Evolutionary conservation across 139 green algal species (phyloP).

Genomic region (Limnomonas spitsbergensis): DNA sequence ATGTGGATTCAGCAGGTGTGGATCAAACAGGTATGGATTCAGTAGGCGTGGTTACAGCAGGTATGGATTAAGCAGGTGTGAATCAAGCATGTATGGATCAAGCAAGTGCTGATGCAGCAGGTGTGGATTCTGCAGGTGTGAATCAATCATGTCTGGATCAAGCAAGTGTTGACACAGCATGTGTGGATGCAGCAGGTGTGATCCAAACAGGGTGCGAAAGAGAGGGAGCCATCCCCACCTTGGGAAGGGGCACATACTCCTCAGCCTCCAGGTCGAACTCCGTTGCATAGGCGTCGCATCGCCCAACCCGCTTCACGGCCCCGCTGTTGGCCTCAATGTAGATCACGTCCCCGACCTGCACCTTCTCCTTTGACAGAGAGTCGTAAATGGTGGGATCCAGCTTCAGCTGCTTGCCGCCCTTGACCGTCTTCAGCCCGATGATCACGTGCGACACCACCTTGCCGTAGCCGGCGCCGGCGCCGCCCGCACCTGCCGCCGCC

Average conservation of each 20-base stretch:
- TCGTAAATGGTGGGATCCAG: slow-evolving; percentile 98
- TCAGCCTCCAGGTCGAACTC: slow-evolving; percentile 99
- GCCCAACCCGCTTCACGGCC: slow-evolving; percentile 92
- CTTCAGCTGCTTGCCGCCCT: slow-evolving; percentile 96
- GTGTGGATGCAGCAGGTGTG: no score
- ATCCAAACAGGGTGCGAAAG: no score
- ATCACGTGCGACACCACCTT: slow-evolving; percentile 78
- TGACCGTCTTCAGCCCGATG: slow-evolving; percentile 92
- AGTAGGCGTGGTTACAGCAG: no score
- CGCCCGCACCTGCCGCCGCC: slow-evolving; percentile 18
- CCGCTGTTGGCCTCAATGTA: slow-evolving; percentile 98
- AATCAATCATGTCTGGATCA: no score
- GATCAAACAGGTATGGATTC: no score
- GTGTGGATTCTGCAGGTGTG: no score
- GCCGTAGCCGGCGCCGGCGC: slow-evolving; percentile 28
- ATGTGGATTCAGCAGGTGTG: background rate
- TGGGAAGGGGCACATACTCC: slow-evolving; percentile 98
- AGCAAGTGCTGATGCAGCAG: no score
- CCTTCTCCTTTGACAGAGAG: slow-evolving; percentile 88
- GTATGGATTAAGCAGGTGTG: no score
- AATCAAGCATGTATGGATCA: no score
- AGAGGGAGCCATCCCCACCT: no score
- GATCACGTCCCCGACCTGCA: slow-evolving; percentile 91
- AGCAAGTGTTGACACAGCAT: no score
- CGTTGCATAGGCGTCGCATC: slow-evolving; percentile 92